Evolutionary conservation across 805 yeast species (phyloP), one percentile per base, ranked within the genome.

Genomic region (Starmerella vaccinii): DNA sequence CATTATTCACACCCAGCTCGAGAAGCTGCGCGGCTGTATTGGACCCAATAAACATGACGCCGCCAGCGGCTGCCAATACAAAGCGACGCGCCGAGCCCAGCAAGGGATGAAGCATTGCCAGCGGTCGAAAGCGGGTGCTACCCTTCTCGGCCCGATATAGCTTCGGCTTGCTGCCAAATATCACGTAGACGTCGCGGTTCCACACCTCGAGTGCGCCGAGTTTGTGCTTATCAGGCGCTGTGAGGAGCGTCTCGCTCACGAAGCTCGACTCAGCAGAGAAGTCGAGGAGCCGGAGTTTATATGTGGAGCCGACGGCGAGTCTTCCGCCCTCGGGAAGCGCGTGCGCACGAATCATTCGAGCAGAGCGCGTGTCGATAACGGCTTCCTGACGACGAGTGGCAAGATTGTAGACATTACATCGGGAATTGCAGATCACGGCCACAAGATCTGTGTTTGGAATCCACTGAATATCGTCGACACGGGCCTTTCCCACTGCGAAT

Each of bases 291-390:
- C 59, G 52, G n/a, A 56, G 26, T 34, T 56, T 56, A 43, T 56
- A 56, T 13, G 49, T 26, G 10, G 59, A 56, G 5, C 46, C 59
- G 9, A 56, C 57, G 15, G 49, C 55, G 18, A 52, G 38, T 13
- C 47, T 21, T 5, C 33, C 46, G 22, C 23, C 19, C 9, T 32
- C 45, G 10, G 23, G 16, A 3, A 23, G 38, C 18, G 35, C 52
- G 27, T 29, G 42, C 5, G 42, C 30, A 15, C 42, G 42, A 10
- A 50, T 38, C 29, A 30, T 41, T 24, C 44, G 47, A 6, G 57
- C 57, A 16, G 54, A 49, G 15, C 38, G 38, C 13, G 54, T 24
- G 30, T 39, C 50, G 24, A 54, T 47, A 2, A 44, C 21, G 16
- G 18, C 10, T 8, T 33, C 37, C 6, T 23, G 13, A 21, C 42